Evolutionary conservation across 306 rosid species (phyloP).

Genomic region (Prosopis cineraria): DNA sequence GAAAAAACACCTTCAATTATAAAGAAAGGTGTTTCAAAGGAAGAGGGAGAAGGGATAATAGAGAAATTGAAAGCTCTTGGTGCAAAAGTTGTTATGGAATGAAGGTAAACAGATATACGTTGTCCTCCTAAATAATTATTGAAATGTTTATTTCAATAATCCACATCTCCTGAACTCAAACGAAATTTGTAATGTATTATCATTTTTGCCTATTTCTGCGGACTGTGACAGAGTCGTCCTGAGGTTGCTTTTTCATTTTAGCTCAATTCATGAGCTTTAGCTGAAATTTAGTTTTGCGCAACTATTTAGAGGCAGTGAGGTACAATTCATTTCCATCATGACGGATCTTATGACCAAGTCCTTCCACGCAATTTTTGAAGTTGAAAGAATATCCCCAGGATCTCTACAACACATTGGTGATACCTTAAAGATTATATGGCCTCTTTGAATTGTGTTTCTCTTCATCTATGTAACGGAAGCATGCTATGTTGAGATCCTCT

Average conservation of each 20-base stretch:
- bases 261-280: background rate
- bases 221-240: slow-evolving; percentile 10
- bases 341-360: background rate
- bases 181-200: slow-evolving; percentile 8
- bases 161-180: background rate
- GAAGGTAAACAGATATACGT: slow-evolving; percentile 27
- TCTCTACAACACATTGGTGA: slow-evolving; percentile 13
- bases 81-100: slow-evolving; percentile 83
- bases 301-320: background rate
- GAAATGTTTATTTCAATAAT: slow-evolving; percentile 27
- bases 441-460: background rate
- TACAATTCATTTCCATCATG: background rate
- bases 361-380: background rate
- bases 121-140: slow-evolving; percentile 1
- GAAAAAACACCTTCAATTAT: slow-evolving; percentile 77
- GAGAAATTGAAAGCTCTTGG: slow-evolving; percentile 91
- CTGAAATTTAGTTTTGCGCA: background rate
- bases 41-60: slow-evolving; percentile 75
- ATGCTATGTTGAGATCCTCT: slow-evolving; percentile 1
- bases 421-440: background rate
- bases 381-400: background rate
- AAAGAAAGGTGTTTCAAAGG: slow-evolving; percentile 83
- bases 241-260: background rate
- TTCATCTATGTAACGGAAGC: background rate
- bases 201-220: slow-evolving; percentile 19